phyloP scores from a whole-genome alignment of 768 basidiomycete species.

The Russula dissimulans region DNA sequence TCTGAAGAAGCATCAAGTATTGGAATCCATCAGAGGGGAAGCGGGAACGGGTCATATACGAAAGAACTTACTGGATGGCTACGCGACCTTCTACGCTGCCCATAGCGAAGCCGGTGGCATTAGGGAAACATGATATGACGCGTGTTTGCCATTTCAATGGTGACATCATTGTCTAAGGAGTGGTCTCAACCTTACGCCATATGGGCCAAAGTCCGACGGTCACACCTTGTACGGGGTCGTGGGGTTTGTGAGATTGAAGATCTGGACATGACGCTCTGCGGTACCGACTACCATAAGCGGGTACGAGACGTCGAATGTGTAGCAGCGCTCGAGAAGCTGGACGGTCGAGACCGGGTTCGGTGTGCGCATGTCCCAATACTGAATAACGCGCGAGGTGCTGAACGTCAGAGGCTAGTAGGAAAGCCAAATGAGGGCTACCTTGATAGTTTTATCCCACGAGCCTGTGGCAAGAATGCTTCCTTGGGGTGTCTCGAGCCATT shows the following conservation, averaged over 20 bases:
- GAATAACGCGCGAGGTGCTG: neutral
- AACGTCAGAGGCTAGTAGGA: neutral
- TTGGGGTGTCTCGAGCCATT: slow-evolving; percentile 70
- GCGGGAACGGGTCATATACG: no score
- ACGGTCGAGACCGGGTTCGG: slow-evolving; percentile 71
- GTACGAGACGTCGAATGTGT: slow-evolving; percentile 74
- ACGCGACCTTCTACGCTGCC: slow-evolving; percentile 88
- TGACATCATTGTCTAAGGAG: slow-evolving; percentile 59
- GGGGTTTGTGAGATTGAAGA: slow-evolving; percentile 81
- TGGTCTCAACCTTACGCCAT: neutral
- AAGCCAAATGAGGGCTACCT: slow-evolving; percentile 41
- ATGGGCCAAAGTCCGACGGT: neutral
- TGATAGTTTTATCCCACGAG: slow-evolving; percentile 96
- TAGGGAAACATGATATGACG: slow-evolving; percentile 74
- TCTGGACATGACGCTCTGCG: slow-evolving; percentile 85
- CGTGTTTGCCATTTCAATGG: slow-evolving; percentile 94
- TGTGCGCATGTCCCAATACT: slow-evolving; percentile 92
- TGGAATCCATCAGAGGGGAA: neutral
- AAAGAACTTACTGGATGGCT: slow-evolving; percentile 79
- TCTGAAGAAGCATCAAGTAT: slow-evolving; percentile 30
- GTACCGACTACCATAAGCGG: slow-evolving; percentile 88
- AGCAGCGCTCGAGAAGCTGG: slow-evolving; percentile 82
- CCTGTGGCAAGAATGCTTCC: slow-evolving; percentile 81
- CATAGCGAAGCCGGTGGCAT: slow-evolving; percentile 70
- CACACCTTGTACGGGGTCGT: slow-evolving; percentile 65